Conservation (phyloP, 441 rosid species). For the Gossypium gossypioides region DNA sequence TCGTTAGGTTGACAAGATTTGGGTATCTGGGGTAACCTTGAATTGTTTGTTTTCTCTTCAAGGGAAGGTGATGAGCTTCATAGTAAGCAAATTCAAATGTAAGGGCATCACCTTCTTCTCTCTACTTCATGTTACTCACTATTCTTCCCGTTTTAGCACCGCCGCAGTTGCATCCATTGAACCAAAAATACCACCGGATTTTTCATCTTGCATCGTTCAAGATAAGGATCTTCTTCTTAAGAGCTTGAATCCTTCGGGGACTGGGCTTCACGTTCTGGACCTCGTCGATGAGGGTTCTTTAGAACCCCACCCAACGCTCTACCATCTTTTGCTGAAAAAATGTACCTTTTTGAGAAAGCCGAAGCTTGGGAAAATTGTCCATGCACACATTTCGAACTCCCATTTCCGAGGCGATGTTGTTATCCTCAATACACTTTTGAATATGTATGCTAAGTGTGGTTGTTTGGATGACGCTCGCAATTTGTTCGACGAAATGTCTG, state of each 20-base stretch:
- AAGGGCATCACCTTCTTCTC: neutral
- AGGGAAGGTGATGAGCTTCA: neutral
- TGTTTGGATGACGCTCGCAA: constrained; percentile 24
- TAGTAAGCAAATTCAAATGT: neutral
- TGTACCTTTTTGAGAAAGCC: constrained; percentile 29
- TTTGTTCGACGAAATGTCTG: constrained; percentile 29
- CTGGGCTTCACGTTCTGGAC: constrained; percentile 39
- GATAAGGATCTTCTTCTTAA: constrained; percentile 29
- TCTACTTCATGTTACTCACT: neutral
- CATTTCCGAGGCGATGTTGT: constrained; percentile 19
- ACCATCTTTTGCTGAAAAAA: constrained; percentile 30
- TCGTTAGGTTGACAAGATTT: neutral
- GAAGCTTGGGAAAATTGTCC: constrained; percentile 26
- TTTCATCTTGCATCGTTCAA: constrained; percentile 17
- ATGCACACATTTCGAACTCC: constrained; percentile 28
- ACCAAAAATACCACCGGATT: no score
- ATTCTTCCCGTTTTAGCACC: neutral
- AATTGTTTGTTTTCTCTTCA: neutral
- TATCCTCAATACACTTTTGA: constrained; percentile 22
- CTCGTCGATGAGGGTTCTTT: constrained; percentile 27
- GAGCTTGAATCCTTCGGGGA: constrained; percentile 16
- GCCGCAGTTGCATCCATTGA: neutral
- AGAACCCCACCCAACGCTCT: constrained; percentile 28
- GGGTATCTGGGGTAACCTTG: neutral
- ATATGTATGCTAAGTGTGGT: constrained; percentile 28